Base-by-base conservation (phyloP, 2,329 filamentous ascomycete genomes). In the Cadophora sp. region DNA sequence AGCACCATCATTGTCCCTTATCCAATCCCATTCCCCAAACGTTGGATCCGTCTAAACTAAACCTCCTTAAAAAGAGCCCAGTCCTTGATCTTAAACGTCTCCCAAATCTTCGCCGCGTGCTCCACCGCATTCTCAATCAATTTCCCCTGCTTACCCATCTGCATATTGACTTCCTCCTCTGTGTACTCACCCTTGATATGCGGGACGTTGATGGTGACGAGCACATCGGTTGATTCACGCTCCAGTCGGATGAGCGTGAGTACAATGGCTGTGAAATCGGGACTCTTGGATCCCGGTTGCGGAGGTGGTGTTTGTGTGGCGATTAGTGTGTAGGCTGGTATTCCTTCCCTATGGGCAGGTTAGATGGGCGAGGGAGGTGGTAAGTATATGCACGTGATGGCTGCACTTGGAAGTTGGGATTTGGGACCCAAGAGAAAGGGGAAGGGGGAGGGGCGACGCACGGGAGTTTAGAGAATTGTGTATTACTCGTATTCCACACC, bases 201-300 rank as follows among this genome's bases (percentile, higher is more conserved):
- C 33, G 94, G 95, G 58, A 97, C 91, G 79, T 97, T 97, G 76
- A 97, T 87, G 48, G 92, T 92, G 69, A 97, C 88, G 56, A 97
- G 82, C 47, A 98, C 81, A 79, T 98, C 95, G 0, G 94, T 95
- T 66, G 83, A 83, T 76, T 94, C 85, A 74, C 87, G 85, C 79
- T 90, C 90, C 56, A 98, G 83, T 18, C 95, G 85, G 65, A 97
- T 81, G 48, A 97, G 83, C 18, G 93, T 87, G 71, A 97, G 83
- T 71, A 94, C 87, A 67, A 96, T 89, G 50, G 87, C 91, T 8
- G 92, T 92, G 78, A 91, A 91, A 55, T 83, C 81, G 0, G 81
- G 79, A 69, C 76, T 78, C 59, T 77, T 76, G 62, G 76, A 74
- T 7, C 72, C 72, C 67, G 80, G 65, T 9, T 71, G 64, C 1